Conservation (phyloP, 768 basidiomycete species). For the Paxillus ammoniavirescens region DNA sequence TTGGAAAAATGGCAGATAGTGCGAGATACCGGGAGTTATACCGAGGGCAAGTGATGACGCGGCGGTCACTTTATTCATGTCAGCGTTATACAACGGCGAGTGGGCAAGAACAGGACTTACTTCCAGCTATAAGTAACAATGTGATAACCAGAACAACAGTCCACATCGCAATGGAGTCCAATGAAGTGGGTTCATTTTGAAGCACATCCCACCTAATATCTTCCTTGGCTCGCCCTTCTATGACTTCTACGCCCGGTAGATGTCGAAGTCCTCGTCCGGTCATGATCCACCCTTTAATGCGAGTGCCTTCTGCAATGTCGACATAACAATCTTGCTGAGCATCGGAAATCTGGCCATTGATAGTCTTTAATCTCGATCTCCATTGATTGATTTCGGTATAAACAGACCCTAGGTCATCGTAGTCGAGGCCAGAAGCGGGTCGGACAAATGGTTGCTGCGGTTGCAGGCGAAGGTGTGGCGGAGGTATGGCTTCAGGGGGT, state of each 20-base stretch:
- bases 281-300: constrained; percentile 76
- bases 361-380: constrained; percentile 66
- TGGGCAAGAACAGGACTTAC: constrained; percentile 43
- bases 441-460: constrained; percentile 69
- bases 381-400: constrained; percentile 71
- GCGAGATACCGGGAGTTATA: constrained; percentile 69
- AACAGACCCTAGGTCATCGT: constrained; percentile 59
- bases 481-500: constrained; percentile 45
- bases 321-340: constrained; percentile 65
- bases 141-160: constrained; percentile 47
- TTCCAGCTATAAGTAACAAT: constrained; percentile 51
- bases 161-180: constrained; percentile 58
- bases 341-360: constrained; percentile 72
- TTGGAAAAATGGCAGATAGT: constrained; percentile 65
- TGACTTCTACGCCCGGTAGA: constrained; percentile 62
- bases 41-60: constrained; percentile 65
- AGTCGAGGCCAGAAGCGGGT: constrained; percentile 69
- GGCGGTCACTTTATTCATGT: constrained; percentile 55
- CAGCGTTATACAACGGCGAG: neutral
- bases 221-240: constrained; percentile 80
- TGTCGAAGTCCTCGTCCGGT: constrained; percentile 66
- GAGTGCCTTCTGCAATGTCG: constrained; percentile 67
- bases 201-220: constrained; percentile 81
- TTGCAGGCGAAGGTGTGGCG: constrained; percentile 67
- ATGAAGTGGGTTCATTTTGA: constrained; percentile 50